These are phyloP conservation scores for Plasmodium vivax DNA, from an alignment of 169 alveolate genomes.

Conservation along the genomic window DNA sequence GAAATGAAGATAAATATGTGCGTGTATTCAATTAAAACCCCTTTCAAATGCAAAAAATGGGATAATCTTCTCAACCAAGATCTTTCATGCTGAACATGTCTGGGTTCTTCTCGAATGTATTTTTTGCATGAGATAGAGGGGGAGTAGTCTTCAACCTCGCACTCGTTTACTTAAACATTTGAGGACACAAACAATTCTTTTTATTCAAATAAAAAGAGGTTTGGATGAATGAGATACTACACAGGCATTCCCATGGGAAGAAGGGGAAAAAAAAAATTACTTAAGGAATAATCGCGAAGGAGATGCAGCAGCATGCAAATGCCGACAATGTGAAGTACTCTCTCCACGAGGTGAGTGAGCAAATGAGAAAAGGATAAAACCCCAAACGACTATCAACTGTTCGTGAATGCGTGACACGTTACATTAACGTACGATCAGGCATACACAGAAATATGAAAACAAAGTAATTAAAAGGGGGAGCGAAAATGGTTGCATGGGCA, in stretches of 20 bases:
- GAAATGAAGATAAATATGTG: neutral
- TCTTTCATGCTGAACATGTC: neutral
- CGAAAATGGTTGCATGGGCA: neutral
- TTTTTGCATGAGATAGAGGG: neutral
- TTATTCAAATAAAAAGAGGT: neutral
- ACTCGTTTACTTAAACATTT: neutral
- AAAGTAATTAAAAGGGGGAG: neutral
- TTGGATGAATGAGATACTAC: neutral
- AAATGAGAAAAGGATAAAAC: neutral
- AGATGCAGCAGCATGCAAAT: neutral
- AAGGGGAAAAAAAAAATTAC: neutral
- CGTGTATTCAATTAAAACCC: neutral
- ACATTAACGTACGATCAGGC: neutral
- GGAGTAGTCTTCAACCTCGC: neutral
- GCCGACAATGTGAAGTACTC: neutral
- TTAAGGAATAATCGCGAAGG: neutral
- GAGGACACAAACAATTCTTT: neutral
- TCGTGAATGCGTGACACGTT: neutral
- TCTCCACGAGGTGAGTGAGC: neutral
- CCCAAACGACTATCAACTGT: neutral
- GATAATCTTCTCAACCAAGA: neutral
- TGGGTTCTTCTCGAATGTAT: neutral
- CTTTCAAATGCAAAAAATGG: neutral
- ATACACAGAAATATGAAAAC: neutral
- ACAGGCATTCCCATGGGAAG: neutral